Evolutionary conservation across 371 early-diverging fungal species (phyloP).

Genomic region (Smittium mucronatum): DNA sequence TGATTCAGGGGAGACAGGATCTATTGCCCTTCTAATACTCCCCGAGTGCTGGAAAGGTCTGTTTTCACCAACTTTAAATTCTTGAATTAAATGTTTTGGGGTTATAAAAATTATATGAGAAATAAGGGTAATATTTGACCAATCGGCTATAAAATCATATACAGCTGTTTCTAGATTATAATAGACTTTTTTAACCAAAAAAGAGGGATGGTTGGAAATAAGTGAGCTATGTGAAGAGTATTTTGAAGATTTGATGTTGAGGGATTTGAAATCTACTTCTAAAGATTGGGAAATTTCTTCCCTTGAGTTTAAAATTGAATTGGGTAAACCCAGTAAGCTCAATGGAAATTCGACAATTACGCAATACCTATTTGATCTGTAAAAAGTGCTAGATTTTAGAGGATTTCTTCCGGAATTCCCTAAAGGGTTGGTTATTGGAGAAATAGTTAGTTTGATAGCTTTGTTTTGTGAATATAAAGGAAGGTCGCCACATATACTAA

Average conservation of each 20-base stretch:
- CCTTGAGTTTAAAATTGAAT: not conserved
- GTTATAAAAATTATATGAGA: not conserved
- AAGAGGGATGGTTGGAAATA: not conserved
- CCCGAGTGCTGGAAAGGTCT: not conserved
- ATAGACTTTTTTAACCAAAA: not conserved
- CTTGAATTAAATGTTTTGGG: not conserved
- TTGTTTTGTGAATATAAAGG: not conserved
- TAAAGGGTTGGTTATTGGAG: not conserved
- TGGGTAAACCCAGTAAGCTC: not conserved
- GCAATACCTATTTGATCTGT: not conserved
- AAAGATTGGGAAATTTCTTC: not conserved
- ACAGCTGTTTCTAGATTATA: not conserved
- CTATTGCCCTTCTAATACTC: not conserved
- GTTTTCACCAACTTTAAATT: not conserved
- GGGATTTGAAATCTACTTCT: not conserved
- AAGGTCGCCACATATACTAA: not conserved
- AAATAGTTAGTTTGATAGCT: not conserved
- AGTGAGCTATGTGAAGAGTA: not conserved
- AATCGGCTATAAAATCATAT: not conserved
- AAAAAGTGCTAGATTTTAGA: not conserved
- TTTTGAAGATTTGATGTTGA: not conserved
- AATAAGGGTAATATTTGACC: slow-evolving; percentile 2
- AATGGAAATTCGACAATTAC: not conserved
- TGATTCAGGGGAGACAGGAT: too few relatives aligned
- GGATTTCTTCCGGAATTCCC: not conserved